phyloP scores from a whole-genome alignment of 345 rosid species.

The Eucalyptus pauciflora region DNA sequence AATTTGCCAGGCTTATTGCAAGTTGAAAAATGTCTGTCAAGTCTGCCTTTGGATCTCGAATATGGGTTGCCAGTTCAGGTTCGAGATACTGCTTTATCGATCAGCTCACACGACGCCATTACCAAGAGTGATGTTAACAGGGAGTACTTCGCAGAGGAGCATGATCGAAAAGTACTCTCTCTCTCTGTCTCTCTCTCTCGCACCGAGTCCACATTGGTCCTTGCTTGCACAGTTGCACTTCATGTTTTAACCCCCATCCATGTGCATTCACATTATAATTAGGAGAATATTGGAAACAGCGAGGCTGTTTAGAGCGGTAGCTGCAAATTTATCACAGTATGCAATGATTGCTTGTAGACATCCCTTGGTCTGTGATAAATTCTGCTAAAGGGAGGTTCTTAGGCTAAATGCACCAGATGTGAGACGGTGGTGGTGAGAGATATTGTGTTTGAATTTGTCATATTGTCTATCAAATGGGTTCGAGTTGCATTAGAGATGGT shows the following conservation, averaged over 20 bases:
- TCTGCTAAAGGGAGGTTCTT: not conserved
- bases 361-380: not conserved
- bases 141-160: conserved; percentile 91
- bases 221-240: not conserved
- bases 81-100: conserved; percentile 76
- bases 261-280: not conserved
- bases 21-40: conserved; percentile 87
- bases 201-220: not conserved
- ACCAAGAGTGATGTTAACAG: conserved; percentile 81
- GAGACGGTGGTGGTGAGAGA: not conserved
- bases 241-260: not conserved
- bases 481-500: not conserved
- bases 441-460: not conserved
- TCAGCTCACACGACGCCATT: conserved; percentile 59
- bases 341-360: not conserved
- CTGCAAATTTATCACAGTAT: not conserved
- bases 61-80: conserved; percentile 92
- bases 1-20: conserved; percentile 79
- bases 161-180: conserved; percentile 53
- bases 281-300: not conserved
- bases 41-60: conserved; percentile 92
- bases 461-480: not conserved
- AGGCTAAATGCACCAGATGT: not conserved
- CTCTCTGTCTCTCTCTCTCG: not conserved
- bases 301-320: not conserved